Evolutionary conservation across 2,329 filamentous ascomycete genomes (phyloP).

Genomic region (Botrytis byssoidea): DNA sequence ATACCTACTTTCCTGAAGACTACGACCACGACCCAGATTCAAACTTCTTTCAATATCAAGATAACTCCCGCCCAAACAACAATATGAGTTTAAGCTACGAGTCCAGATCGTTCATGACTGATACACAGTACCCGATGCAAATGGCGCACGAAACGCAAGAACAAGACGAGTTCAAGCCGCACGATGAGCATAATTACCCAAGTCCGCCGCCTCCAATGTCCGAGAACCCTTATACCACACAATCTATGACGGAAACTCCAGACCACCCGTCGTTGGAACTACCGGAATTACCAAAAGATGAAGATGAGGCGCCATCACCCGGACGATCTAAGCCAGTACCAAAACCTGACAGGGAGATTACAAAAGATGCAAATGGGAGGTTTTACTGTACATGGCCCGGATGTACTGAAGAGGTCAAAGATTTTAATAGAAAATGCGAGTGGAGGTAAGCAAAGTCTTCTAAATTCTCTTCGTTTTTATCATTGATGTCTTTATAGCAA

Average conservation of each 20-base stretch:
- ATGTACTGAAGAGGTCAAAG: conserved; percentile 62
- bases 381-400: conserved; percentile 71
- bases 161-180: conserved; percentile 32
- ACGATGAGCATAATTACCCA: conserved; percentile 36
- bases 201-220: conserved; percentile 34
- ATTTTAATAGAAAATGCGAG: conserved; percentile 83
- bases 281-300: conserved; percentile 34
- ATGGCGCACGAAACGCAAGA: conserved; percentile 36
- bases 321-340: conserved; percentile 50
- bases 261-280: conserved; percentile 32
- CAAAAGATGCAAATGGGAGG: conserved; percentile 68
- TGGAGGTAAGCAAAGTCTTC: conserved; percentile 64
- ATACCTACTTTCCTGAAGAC: conserved; percentile 3
- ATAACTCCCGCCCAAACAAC: not conserved
- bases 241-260: conserved; percentile 28
- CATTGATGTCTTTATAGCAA: conserved; percentile 57
- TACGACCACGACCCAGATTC: not conserved
- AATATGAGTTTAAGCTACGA: conserved; percentile 37
- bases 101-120: conserved; percentile 29
- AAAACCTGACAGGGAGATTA: conserved; percentile 57
- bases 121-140: conserved; percentile 33
- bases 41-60: conserved; percentile 12
- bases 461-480: conserved; percentile 27
- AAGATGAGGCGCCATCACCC: conserved; percentile 35
- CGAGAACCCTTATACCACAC: conserved; percentile 36